These are phyloP conservation scores for Lepiota venenata DNA, from an alignment of 768 basidiomycete species.

Conservation along the genomic window DNA sequence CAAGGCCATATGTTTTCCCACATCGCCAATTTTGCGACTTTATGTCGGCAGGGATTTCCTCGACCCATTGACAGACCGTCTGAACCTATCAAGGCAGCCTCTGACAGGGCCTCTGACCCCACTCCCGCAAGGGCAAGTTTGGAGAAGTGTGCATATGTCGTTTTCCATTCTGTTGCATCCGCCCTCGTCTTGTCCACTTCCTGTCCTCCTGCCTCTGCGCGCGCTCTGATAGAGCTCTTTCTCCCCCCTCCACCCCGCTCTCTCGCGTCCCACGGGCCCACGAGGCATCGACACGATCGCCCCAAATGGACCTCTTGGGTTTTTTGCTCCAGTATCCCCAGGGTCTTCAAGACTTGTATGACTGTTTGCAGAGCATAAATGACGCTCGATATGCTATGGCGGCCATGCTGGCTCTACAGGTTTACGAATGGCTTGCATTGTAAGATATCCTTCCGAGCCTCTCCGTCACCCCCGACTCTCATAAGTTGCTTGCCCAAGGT, in stretches of 20 bases:
- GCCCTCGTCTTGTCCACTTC: neutral
- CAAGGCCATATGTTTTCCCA: slow-evolving; percentile 1
- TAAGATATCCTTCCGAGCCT: slow-evolving; percentile 16
- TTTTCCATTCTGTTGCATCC: neutral
- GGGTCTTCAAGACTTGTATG: neutral
- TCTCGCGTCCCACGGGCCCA: neutral
- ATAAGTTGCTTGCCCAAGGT: slow-evolving; percentile 17
- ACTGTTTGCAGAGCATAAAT: neutral
- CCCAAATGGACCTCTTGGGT: neutral
- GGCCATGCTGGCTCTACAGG: slow-evolving; percentile 1
- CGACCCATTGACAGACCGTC: no score
- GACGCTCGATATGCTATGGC: neutral
- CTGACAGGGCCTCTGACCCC: neutral
- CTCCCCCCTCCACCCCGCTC: neutral
- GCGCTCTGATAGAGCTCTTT: neutral
- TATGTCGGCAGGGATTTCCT: neutral
- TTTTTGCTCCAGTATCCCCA: neutral
- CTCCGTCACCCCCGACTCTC: neutral
- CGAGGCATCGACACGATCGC: neutral
- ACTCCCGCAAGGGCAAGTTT: neutral
- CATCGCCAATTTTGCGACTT: neutral
- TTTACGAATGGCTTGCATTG: slow-evolving; percentile 37
- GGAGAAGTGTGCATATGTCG: neutral
- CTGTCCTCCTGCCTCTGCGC: neutral
- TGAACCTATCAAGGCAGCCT: neutral